Conservation (phyloP, 257 asterid species). For the Penstemon newberryi region DNA sequence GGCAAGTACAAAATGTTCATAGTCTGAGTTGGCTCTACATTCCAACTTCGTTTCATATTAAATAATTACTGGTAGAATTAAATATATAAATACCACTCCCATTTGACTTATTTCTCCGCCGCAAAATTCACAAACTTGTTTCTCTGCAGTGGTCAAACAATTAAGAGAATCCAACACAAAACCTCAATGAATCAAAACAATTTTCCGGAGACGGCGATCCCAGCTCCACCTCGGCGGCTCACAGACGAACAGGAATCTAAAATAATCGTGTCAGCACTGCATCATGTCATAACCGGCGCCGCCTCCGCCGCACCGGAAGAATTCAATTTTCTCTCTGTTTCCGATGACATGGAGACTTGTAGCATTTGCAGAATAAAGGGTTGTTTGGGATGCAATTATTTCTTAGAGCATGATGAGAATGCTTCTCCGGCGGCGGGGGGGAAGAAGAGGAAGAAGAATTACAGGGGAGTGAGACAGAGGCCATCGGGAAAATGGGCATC, state of each 20-base stretch:
- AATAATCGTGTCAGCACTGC: constrained; percentile 46
- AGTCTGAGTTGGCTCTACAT: too few relatives aligned
- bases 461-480: constrained; percentile 32
- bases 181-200: neutral
- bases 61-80: too few relatives aligned
- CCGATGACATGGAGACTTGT: constrained; percentile 40
- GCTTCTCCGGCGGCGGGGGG: neutral
- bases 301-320: neutral
- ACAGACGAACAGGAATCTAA: constrained; percentile 40
- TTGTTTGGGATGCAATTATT: constrained; percentile 54
- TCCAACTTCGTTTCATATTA: too few relatives aligned
- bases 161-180: constrained; percentile 19
- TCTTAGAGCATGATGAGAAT: constrained; percentile 18
- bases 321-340: constrained; percentile 25
- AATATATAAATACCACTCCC: too few relatives aligned
- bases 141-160: constrained; percentile 22
- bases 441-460: constrained; percentile 25
- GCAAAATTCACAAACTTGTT: too few relatives aligned
- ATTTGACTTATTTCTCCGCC: too few relatives aligned
- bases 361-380: constrained; percentile 46
- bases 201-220: neutral
- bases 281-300: constrained; percentile 43
- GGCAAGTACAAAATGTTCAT: too few relatives aligned
- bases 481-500: constrained; percentile 26
- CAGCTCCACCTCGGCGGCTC: constrained; percentile 22